These are phyloP conservation scores for Kuraishia cidri DNA, from an alignment of 805 yeast genomes.

Conservation along the genomic window DNA sequence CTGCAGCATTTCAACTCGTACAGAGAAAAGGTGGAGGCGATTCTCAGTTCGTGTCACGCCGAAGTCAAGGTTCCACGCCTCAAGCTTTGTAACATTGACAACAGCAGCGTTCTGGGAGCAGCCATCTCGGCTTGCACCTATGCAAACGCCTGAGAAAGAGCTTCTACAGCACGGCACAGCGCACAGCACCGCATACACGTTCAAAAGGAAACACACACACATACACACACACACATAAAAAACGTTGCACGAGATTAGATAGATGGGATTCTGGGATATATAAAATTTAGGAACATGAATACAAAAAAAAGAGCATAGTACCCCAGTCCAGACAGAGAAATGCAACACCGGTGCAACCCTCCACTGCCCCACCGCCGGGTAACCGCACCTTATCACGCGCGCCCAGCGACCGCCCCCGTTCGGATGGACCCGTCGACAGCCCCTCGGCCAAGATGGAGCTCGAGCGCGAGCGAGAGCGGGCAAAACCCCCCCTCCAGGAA, in stretches of 20 bases:
- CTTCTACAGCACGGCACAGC: not conserved
- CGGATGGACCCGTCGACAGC: no score
- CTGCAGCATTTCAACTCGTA: conserved; percentile 31
- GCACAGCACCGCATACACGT: not conserved
- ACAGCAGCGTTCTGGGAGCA: conserved; percentile 44
- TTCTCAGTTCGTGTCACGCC: conserved; percentile 6
- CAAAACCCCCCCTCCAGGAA: no score
- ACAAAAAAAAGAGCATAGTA: no score
- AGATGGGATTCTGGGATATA: no score
- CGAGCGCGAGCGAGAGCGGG: no score
- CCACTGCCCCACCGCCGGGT: not conserved
- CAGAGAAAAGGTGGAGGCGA: conserved; percentile 20
- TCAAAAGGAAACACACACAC: not conserved
- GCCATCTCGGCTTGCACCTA: conserved; percentile 36
- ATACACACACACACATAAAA: not conserved
- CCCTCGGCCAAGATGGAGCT: no score
- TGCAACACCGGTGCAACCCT: no score
- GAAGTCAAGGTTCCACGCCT: conserved; percentile 20
- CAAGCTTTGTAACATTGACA: conserved; percentile 27
- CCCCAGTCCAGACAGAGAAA: no score
- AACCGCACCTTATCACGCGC: not conserved
- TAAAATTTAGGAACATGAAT: no score
- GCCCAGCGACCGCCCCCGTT: not conserved
- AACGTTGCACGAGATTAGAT: no score
- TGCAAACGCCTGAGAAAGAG: not conserved